These are phyloP conservation scores for Neonectria hederae DNA, from an alignment of 2,329 filamentous ascomycete genomes.

Conservation along the genomic window DNA sequence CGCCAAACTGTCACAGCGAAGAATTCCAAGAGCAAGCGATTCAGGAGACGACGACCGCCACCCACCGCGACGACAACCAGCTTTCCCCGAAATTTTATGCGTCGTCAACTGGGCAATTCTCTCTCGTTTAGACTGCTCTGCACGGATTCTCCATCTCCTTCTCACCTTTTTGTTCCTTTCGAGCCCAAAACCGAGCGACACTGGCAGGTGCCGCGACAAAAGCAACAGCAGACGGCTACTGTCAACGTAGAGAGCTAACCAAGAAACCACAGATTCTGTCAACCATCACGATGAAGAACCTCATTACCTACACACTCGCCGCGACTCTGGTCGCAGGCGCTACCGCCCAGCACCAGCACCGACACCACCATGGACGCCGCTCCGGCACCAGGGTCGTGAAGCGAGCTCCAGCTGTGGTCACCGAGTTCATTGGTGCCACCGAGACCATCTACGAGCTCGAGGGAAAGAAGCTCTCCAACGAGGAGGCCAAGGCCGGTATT, in stretches of 20 bases:
- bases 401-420: conserved; percentile 56
- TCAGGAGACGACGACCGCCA: conserved; percentile 7
- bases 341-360: conserved; percentile 69
- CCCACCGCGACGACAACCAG: not conserved
- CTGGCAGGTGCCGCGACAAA: conserved; percentile 1
- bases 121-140: conserved; percentile 3
- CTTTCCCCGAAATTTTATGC: not conserved
- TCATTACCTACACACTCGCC: conserved; percentile 61
- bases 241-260: conserved; percentile 29
- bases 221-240: conserved; percentile 4
- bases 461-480: conserved; percentile 66
- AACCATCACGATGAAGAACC: conserved; percentile 57
- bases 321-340: conserved; percentile 62
- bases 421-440: conserved; percentile 67
- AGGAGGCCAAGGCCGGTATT: conserved; percentile 77
- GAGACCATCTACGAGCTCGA: conserved; percentile 78
- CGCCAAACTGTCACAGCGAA: not conserved
- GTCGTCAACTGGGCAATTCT: not conserved
- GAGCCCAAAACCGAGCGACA: not conserved
- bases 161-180: conserved; percentile 1
- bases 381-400: conserved; percentile 59
- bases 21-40: not conserved
- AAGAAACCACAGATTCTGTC: conserved; percentile 27
- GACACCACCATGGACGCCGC: conserved; percentile 68
- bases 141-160: not conserved